Percentiles rank a stretch among this genome's conserved stretches.
Evolutionary conservation across 306 rosid genomes (phyloP).

Genomic region (Malus orientalis): DNA sequence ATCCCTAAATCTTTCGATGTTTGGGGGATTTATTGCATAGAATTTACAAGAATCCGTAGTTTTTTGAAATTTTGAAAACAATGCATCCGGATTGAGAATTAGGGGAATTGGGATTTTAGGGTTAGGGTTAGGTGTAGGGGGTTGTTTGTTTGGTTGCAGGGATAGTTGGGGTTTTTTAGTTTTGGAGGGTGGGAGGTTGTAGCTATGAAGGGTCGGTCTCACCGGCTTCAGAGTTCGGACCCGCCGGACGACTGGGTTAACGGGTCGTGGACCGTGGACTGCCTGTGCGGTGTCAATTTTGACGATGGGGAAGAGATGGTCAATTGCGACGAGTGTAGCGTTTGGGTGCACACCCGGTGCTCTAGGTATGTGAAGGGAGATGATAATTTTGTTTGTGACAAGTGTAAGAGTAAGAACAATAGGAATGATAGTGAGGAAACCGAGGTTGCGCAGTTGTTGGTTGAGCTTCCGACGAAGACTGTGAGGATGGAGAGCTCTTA

Average conservation of each 20-base stretch:
- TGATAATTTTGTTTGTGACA: conserved; percentile 82
- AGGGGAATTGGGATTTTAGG: conserved; percentile 3
- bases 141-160: neutral
- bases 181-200: neutral
- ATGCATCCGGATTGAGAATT: neutral
- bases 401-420: conserved; percentile 62
- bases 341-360: conserved; percentile 98
- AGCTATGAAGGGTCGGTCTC: conserved; percentile 80
- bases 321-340: conserved; percentile 95
- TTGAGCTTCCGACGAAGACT: conserved; percentile 84
- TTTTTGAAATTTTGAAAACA: neutral
- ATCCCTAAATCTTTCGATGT: neutral
- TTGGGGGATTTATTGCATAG: neutral
- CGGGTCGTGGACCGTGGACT: conserved; percentile 95
- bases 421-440: conserved; percentile 63
- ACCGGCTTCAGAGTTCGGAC: conserved; percentile 77
- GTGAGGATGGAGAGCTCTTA: conserved; percentile 46
- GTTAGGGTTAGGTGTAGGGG: conserved; percentile 17
- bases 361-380: conserved; percentile 90
- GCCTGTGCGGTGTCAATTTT: conserved; percentile 87
- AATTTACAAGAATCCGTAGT: neutral
- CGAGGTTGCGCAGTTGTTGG: conserved; percentile 83
- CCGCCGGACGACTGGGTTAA: conserved; percentile 93
- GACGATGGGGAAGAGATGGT: conserved; percentile 99
- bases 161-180: neutral